phyloP scores from a whole-genome alignment of 2,329 filamentous ascomycete species.

The Sporothrix protearum region DNA sequence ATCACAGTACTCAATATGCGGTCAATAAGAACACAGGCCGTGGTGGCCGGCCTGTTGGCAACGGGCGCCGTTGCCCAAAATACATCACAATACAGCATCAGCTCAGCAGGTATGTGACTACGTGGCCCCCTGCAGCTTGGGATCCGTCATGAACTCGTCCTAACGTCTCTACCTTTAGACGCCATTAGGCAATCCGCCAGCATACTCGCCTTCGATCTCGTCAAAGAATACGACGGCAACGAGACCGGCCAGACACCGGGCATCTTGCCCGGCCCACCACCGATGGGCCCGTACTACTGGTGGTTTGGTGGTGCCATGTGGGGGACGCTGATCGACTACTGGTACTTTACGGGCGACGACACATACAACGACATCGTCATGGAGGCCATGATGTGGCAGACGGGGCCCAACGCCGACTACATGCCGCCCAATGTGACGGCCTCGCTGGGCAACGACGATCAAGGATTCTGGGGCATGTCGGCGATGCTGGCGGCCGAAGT shows the following conservation, averaged over 20 bases:
- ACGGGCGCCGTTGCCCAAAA: not conserved
- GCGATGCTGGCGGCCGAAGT: slow-evolving; percentile 55
- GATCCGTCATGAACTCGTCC: not conserved
- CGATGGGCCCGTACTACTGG: slow-evolving; percentile 37
- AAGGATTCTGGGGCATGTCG: slow-evolving; percentile 56
- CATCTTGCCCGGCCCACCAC: slow-evolving; percentile 34
- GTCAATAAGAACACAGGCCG: not conserved
- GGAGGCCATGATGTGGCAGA: slow-evolving; percentile 47
- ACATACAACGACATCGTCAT: slow-evolving; percentile 49
- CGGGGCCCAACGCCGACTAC: slow-evolving; percentile 47
- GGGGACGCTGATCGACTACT: slow-evolving; percentile 40
- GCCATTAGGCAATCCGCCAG: slow-evolving; percentile 28
- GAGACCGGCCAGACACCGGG: slow-evolving; percentile 33
- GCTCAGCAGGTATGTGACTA: slow-evolving; percentile 3
- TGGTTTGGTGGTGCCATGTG: slow-evolving; percentile 34
- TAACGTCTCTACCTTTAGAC: slow-evolving; percentile 13
- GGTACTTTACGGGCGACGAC: slow-evolving; percentile 43
- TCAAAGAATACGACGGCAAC: slow-evolving; percentile 35
- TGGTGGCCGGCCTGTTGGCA: not conserved
- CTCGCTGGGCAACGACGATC: slow-evolving; percentile 55
- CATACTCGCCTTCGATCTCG: slow-evolving; percentile 33
- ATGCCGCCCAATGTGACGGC: slow-evolving; percentile 46
- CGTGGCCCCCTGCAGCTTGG: not conserved
- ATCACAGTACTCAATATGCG: not conserved
- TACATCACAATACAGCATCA: not conserved